phyloP scores from a whole-genome alignment of 495 filamentous ascomycete species.

The Alectoria sarmentosa region DNA sequence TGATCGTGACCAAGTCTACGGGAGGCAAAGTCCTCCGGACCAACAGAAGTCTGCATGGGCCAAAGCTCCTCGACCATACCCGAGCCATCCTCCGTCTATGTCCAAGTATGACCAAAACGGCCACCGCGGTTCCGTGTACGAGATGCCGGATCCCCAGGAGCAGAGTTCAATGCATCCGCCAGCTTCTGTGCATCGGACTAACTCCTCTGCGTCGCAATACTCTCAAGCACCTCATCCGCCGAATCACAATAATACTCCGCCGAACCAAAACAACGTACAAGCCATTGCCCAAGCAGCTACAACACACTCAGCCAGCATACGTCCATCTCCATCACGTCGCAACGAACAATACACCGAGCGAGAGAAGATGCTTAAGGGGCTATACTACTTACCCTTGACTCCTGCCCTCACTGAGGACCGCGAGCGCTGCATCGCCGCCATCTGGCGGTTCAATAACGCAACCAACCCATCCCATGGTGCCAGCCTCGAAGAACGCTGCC shows the following conservation, averaged over 20 bases:
- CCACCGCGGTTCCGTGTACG: constrained; percentile 26
- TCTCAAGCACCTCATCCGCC: constrained; percentile 24
- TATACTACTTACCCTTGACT: constrained; percentile 71
- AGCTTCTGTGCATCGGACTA: constrained; percentile 32
- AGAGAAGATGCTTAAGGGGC: constrained; percentile 87
- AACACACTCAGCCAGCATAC: constrained; percentile 38
- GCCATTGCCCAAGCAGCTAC: constrained; percentile 54
- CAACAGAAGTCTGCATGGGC: constrained; percentile 23
- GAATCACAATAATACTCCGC: constrained; percentile 23
- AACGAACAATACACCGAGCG: constrained; percentile 60
- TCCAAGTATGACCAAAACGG: constrained; percentile 27
- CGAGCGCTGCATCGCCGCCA: constrained; percentile 74
- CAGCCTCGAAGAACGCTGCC: constrained; percentile 68
- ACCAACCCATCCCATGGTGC: constrained; percentile 72
- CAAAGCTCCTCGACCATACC: constrained; percentile 26
- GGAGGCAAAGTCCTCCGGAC: constrained; percentile 23
- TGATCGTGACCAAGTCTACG: constrained; percentile 26
- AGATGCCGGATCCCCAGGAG: constrained; percentile 25
- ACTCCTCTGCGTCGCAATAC: constrained; percentile 28
- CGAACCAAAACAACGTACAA: constrained; percentile 40
- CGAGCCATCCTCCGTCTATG: constrained; percentile 27
- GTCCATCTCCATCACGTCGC: constrained; percentile 36
- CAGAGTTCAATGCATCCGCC: constrained; percentile 40
- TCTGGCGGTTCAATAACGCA: constrained; percentile 85
- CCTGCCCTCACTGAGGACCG: constrained; percentile 77